phyloP scores from a whole-genome alignment of 2,329 filamentous ascomycete species.

The Magnaporthiopsis incrustans region DNA sequence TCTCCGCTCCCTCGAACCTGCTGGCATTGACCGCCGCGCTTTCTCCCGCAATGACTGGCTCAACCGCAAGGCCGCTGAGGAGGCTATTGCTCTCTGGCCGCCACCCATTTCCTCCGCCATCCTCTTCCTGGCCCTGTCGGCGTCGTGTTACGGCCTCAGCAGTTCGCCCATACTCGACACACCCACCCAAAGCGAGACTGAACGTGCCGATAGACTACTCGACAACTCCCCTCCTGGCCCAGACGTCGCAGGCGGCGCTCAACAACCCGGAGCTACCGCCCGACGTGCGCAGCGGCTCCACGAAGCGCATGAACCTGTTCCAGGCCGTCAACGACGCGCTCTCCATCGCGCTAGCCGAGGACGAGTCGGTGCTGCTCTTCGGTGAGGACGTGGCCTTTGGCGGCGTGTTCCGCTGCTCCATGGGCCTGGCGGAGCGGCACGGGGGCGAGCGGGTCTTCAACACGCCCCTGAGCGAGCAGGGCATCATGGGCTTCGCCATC shows the following conservation, averaged over 20 bases:
- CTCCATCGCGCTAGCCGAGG: slow-evolving; percentile 69
- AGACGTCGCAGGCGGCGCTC: slow-evolving; percentile 66
- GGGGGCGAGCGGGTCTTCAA: slow-evolving; percentile 91
- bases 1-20: background rate
- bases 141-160: background rate
- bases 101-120: background rate
- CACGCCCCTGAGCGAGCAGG: slow-evolving; percentile 88
- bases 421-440: slow-evolving; percentile 82
- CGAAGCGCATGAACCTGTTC: slow-evolving; percentile 87
- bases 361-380: slow-evolving; percentile 84
- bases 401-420: slow-evolving; percentile 90
- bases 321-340: slow-evolving; percentile 90
- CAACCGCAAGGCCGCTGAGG: slow-evolving; percentile 1
- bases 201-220: slow-evolving; percentile 86
- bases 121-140: background rate
- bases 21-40: background rate
- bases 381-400: slow-evolving; percentile 97
- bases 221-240: slow-evolving; percentile 71
- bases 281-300: slow-evolving; percentile 57
- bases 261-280: slow-evolving; percentile 62
- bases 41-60: background rate
- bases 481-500: slow-evolving; percentile 88
- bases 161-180: slow-evolving; percentile 38
- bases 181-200: slow-evolving; percentile 55
- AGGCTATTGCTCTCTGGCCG: slow-evolving; percentile 2